phyloP scores from a whole-genome alignment of 1,284 basidiomycete species.

The Leccinum griseonigrum region DNA sequence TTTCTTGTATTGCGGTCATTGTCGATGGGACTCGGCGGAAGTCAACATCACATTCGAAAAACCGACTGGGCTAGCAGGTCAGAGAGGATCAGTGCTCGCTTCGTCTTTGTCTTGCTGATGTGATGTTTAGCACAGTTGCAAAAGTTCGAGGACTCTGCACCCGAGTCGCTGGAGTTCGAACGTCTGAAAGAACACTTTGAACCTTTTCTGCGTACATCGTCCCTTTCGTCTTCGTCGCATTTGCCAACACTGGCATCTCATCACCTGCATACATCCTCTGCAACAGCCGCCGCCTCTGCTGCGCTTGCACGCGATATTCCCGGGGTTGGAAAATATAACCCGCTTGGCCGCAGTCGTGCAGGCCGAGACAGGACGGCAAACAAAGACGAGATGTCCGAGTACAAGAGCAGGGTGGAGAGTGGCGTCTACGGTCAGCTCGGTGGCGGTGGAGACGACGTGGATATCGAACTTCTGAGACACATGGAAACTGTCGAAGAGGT shows the following conservation, averaged over 20 bases:
- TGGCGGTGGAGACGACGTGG: conserved; percentile 60
- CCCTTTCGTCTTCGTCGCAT: conserved; percentile 62
- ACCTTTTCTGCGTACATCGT: conserved; percentile 78
- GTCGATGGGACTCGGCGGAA: conserved; percentile 92
- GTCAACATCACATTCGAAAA: conserved; percentile 94
- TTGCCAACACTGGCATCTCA: conserved; percentile 48
- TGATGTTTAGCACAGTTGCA: conserved; percentile 74
- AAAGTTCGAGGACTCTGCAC: conserved; percentile 81
- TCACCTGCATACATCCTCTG: conserved; percentile 70
- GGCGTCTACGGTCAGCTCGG: conserved; percentile 51
- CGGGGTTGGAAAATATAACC: conserved; percentile 72
- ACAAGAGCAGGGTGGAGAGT: conserved; percentile 66
- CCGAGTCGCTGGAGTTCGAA: conserved; percentile 87
- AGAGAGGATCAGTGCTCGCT: conserved; percentile 29
- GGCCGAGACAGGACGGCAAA: conserved; percentile 60
- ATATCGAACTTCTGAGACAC: conserved; percentile 66
- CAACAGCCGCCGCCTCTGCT: conserved; percentile 82
- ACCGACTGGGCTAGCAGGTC: conserved; percentile 89
- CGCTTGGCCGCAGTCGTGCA: conserved; percentile 51
- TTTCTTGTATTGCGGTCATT: conserved; percentile 88
- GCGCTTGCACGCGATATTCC: conserved; percentile 80
- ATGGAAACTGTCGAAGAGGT: conserved; percentile 63
- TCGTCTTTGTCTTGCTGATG: conserved; percentile 6
- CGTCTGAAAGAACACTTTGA: conserved; percentile 93
- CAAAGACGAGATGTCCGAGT: conserved; percentile 73